Evolutionary conservation across 306 rosid genomes (phyloP), one percentile per base, ranked within the genome.

Genomic region (Gleditsia sinensis): DNA sequence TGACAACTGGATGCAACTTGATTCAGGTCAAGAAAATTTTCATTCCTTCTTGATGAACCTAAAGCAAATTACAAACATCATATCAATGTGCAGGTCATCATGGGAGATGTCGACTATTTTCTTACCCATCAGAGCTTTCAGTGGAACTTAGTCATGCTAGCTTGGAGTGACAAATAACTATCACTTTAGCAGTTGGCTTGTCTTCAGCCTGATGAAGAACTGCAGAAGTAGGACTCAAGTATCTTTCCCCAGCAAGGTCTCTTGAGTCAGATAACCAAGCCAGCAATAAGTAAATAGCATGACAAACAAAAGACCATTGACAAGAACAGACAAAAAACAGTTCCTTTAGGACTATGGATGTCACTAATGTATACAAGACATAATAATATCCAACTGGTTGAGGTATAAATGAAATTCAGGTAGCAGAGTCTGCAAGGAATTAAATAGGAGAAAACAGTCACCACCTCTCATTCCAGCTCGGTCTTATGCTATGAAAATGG

Each of bases 11-110:
- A 72, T 63, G 85, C 75, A 71, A 88, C 77, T 62, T 88, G 98
- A 75, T 90, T 93, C 27, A 93, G 78, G 78, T 93, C 97, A 34
- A 89, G 75, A 28, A 87, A 75, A 87, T 84, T 88, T 69, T 90
- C 98, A 69, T 76, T 88, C 83, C 98, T 90, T 83, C 98, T 90
- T 74, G 96, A 93, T 30, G 98, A 90, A 74, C 97, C 95, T 93
- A 77, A 75, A 53, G 73, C n/a, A n/a, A n/a, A n/a, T 64, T 45
- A 46, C 57, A 69, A 74, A 72, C 68, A 65, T 33, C 37, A 68
- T 19, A 72, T 64, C 19, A 64, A 78, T 27, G 20, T 16, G 14
- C n/a, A n/a, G n/a, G 32, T 40, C 23, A 56, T 40, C 69, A 72
- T 5, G 53, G 10, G 53, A 75, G 48, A 14, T 25, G 9, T 24